These are phyloP conservation scores for Penicillium macrosclerotiorum DNA, from an alignment of 495 filamentous ascomycete genomes.

Conservation along the genomic window DNA sequence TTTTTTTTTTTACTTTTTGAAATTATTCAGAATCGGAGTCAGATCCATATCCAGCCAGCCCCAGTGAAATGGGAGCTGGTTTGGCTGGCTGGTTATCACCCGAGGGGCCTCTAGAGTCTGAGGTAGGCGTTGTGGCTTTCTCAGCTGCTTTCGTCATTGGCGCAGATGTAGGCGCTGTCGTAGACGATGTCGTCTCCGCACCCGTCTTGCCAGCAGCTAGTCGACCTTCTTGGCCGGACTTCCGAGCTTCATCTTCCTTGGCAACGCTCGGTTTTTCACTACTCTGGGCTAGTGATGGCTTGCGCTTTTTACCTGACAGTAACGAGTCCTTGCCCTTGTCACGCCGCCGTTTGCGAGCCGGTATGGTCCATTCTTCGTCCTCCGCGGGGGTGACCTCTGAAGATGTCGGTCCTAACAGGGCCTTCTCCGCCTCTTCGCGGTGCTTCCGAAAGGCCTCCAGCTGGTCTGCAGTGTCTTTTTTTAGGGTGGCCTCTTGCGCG, in stretches of 20 bases:
- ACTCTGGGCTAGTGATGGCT: constrained; percentile 32
- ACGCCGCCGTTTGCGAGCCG: constrained; percentile 58
- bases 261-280: constrained; percentile 1
- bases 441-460: constrained; percentile 67
- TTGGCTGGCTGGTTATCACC: constrained; percentile 8
- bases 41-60: constrained; percentile 39
- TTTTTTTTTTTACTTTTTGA: too few species aligned
- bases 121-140: neutral
- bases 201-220: neutral
- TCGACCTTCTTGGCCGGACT: neutral
- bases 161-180: neutral
- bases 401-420: constrained; percentile 35
- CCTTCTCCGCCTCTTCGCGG: constrained; percentile 64
- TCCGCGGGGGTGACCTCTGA: constrained; percentile 35
- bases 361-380: constrained; percentile 55
- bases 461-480: constrained; percentile 71
- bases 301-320: constrained; percentile 59
- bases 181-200: neutral
- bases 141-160: neutral
- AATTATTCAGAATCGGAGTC: constrained; percentile 41
- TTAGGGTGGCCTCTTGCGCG: constrained; percentile 69
- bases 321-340: constrained; percentile 52
- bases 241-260: constrained; percentile 15
- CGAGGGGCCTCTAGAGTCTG: neutral
- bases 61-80: constrained; percentile 13